Evolutionary conservation across 192 early-diverging fungal species (phyloP).

Genomic region (Gryganskiella cystojenkinii): DNA sequence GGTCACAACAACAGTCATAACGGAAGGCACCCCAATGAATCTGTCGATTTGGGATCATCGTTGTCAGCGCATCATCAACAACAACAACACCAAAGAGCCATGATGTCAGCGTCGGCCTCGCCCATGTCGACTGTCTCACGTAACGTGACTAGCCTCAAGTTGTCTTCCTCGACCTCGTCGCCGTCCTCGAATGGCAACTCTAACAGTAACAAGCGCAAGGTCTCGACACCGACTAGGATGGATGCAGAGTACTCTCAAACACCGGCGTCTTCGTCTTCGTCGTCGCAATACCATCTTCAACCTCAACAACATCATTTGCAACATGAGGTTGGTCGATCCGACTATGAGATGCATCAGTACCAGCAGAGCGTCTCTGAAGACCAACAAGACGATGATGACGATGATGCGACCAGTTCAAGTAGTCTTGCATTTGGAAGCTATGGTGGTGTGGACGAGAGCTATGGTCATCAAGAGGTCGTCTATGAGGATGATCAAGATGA

Average conservation of each 20-base stretch:
- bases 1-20: conserved; percentile 14
- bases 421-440: conserved; percentile 16
- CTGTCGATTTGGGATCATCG: no score
- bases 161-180: conserved; percentile 22
- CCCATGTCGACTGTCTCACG: conserved; percentile 35
- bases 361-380: neutral
- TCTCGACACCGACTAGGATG: conserved; percentile 11
- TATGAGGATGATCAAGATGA: conserved; percentile 18
- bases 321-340: neutral
- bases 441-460: conserved; percentile 3
- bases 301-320: conserved; percentile 1
- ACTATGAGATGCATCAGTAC: neutral
- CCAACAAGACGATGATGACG: conserved; percentile 22
- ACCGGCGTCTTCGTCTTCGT: neutral
- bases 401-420: conserved; percentile 3
- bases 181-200: neutral
- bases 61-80: no score
- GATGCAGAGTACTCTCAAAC: neutral
- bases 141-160: conserved; percentile 36
- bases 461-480: neutral
- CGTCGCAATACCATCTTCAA: neutral
- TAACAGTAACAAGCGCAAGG: conserved; percentile 27
- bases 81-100: no score
- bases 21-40: neutral
- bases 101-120: conserved; percentile 29